These are phyloP conservation scores for Fusarium sp. DNA, from an alignment of 2,329 filamentous ascomycete species.

Conservation along the genomic window DNA sequence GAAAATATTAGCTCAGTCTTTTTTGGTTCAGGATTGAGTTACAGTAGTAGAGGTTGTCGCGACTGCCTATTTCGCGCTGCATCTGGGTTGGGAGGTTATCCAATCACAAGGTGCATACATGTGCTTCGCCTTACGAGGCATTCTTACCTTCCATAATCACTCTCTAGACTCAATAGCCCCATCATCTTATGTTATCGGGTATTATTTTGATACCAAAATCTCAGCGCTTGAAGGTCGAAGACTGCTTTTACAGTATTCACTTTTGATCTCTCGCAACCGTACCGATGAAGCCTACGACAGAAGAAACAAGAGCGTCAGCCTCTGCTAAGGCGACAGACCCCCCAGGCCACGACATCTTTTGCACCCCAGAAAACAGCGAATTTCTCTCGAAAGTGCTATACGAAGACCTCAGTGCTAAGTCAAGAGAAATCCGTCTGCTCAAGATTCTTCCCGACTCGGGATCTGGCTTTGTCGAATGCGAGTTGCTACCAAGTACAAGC, in stretches of 20 bases:
- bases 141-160: not conserved
- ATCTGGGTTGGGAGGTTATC: not conserved
- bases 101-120: not conserved
- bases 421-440: constrained; percentile 15
- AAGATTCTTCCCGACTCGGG: not conserved
- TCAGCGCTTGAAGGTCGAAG: not conserved
- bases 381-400: not conserved
- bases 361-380: constrained; percentile 16
- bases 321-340: rapidly evolving
- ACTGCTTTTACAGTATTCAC: not conserved
- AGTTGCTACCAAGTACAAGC: not conserved
- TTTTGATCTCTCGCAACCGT: not conserved
- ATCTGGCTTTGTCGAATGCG: constrained; percentile 2
- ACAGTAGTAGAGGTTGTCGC: not conserved
- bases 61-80: not conserved
- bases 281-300: not conserved
- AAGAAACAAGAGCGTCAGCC: not conserved
- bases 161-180: not conserved
- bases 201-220: no score
- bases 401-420: not conserved
- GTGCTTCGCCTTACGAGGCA: constrained; percentile 2
- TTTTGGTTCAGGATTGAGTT: not conserved
- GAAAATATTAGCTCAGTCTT: no score
- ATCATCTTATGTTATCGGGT: no score
- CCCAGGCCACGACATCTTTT: constrained; percentile 27